These are phyloP conservation scores for Capsicum chinense DNA, from an alignment of 257 asterid genomes.

Conservation along the genomic window DNA sequence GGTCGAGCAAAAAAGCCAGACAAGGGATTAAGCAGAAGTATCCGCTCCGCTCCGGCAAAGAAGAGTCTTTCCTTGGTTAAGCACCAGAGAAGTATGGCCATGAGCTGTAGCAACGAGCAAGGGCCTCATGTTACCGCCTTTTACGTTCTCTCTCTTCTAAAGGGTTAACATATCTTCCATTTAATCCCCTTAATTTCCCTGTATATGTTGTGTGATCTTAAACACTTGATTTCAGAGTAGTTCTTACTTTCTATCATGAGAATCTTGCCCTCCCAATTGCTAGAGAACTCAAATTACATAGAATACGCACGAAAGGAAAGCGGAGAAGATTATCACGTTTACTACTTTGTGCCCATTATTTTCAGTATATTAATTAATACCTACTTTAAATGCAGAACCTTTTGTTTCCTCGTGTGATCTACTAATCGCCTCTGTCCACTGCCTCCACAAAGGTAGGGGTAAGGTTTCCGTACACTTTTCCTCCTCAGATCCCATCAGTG, in stretches of 20 bases:
- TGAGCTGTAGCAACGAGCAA: not conserved
- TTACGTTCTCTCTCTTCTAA: not conserved
- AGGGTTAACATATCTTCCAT: not conserved
- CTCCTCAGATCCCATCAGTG: no score
- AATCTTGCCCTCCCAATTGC: not conserved
- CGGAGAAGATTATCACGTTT: not conserved
- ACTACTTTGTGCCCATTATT: not conserved
- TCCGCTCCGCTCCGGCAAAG: not conserved
- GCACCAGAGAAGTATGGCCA: not conserved
- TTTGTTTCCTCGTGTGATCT: not conserved
- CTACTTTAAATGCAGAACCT: not conserved
- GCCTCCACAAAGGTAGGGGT: no score
- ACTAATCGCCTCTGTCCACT: not conserved
- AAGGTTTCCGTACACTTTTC: no score
- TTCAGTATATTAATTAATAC: not conserved
- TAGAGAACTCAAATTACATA: not conserved
- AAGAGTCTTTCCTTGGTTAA: not conserved
- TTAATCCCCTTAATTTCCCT: not conserved
- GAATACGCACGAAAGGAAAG: not conserved
- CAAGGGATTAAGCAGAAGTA: not conserved
- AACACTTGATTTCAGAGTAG: not conserved
- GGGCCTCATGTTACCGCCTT: not conserved
- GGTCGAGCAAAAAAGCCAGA: not conserved
- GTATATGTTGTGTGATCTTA: not conserved
- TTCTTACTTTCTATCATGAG: not conserved